Conservation (phyloP, 1,139 yeast species). For the Spathaspora sp. region DNA sequence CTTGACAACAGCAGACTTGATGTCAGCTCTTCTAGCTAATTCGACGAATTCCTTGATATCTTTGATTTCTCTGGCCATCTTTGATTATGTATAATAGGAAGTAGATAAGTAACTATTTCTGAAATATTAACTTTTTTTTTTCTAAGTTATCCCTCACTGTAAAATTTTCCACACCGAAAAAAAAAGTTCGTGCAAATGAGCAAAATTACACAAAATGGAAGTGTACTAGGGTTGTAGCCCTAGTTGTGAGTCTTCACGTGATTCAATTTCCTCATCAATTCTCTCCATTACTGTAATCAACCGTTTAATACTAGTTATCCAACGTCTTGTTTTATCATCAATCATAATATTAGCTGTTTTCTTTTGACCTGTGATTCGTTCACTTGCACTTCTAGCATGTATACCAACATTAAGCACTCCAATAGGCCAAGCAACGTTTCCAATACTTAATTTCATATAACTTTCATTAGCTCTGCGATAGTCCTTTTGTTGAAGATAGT, state of each 20-base stretch:
- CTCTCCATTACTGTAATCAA: constrained; percentile 57
- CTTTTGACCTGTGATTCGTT: constrained; percentile 35
- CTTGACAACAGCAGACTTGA: constrained; percentile 88
- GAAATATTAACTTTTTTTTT: constrained; percentile 2
- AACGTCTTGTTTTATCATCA: constrained; percentile 70
- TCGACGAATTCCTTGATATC: constrained; percentile 98
- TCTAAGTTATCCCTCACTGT: not conserved
- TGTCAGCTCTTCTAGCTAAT: constrained; percentile 97
- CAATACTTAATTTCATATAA: constrained; percentile 76
- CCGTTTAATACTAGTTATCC: constrained; percentile 77
- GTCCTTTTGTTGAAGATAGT: constrained; percentile 56
- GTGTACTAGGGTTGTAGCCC: constrained; percentile 15
- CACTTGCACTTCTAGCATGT: constrained; percentile 64
- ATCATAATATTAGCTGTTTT: constrained; percentile 75
- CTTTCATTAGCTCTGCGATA: constrained; percentile 62
- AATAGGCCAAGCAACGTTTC: constrained; percentile 92
- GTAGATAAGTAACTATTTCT: not conserved
- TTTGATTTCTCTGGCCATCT: constrained; percentile 65
- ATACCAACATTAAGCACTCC: constrained; percentile 82
- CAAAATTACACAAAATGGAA: not conserved
- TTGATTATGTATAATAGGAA: constrained; percentile 16
- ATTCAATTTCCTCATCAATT: constrained; percentile 3
- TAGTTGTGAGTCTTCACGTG: constrained; percentile 1
- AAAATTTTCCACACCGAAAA: not conserved
- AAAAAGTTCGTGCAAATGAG: not conserved